phyloP scores from a whole-genome alignment of 305 asterid genomes.

The Coffea humblotiana region DNA sequence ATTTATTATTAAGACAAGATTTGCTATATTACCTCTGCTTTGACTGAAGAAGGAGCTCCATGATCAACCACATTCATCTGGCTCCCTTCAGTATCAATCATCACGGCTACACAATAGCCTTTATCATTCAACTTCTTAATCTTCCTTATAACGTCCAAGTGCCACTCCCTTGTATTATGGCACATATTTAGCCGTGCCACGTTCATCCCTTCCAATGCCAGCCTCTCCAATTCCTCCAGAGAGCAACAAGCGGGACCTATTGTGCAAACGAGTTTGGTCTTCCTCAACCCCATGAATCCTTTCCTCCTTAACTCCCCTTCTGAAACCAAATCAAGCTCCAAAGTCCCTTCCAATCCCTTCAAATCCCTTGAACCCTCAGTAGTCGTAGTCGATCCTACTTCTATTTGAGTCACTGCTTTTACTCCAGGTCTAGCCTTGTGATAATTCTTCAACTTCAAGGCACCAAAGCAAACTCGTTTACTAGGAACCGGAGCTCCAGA shows the following conservation, averaged over 20 bases:
- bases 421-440: constrained; percentile 23
- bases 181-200: constrained; percentile 93
- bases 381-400: constrained; percentile 31
- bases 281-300: constrained; percentile 83
- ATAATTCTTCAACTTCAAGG: constrained; percentile 26
- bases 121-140: constrained; percentile 66
- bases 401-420: constrained; percentile 53
- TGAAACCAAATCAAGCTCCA: constrained; percentile 65
- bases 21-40: constrained; percentile 65
- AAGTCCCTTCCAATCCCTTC: constrained; percentile 32
- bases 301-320: constrained; percentile 67
- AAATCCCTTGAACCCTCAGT: constrained; percentile 22
- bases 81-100: constrained; percentile 87
- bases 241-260: constrained; percentile 84
- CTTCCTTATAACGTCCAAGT: constrained; percentile 63
- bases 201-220: constrained; percentile 79
- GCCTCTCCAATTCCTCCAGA: constrained; percentile 62
- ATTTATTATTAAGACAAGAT: neutral
- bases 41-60: constrained; percentile 76
- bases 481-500: constrained; percentile 40
- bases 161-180: constrained; percentile 78
- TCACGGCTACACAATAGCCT: constrained; percentile 72
- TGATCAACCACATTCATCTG: constrained; percentile 79
- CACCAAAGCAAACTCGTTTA: constrained; percentile 23
- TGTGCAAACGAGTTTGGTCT: constrained; percentile 82